Evolutionary conservation across 139 green algal species (phyloP), one percentile per base, ranked within the genome.

Genomic region (Edaphochlamys debaryana): DNA sequence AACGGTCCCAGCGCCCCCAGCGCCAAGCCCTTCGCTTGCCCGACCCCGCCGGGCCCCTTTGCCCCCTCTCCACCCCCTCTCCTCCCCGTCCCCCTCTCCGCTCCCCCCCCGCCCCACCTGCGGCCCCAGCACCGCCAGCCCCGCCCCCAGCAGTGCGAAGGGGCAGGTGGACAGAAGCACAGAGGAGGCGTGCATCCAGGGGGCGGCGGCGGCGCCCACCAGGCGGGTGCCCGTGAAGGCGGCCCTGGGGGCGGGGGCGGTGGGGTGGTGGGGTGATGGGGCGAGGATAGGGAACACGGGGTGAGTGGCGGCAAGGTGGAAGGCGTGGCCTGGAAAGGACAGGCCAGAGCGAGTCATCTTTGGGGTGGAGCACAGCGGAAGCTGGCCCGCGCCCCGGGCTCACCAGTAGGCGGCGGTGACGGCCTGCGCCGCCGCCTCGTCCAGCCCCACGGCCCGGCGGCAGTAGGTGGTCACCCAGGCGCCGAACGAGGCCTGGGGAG

Each of bases 391-490:
- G n/a, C n/a, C n/a, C n/a, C n/a, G n/a, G n/a, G n/a, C n/a, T n/a
- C n/a, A 48, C 77, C 77, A 83, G 42, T 83, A 83, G n/a, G 77
- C 77, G 27, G 77, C 77, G 4, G 77, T 83, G 17, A 83, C 77
- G 6, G 32, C 64, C 60, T 82, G 76, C 29, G 63, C 41, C 4
- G 32, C 27, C 0, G 42, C 25, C 48, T 83, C 77, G 32, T 66
- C 64, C 77, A 83, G 63, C 0, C 77, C 64, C 19, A 29, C 77
- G 22, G 63, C 63, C 20, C 42, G 77, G 30, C 50, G 63, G 45
- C 63, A 74, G 77, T 83, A 83, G n/a, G 77, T 83, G 45, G 64
- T 75, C 38, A 83, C 45, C 77, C 77, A 83, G 54, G 77, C 77
- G 42, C 77, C 77, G 36, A 83, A 74, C 32, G 63, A 75, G 42